phyloP scores from a whole-genome alignment of 1,139 yeast genomes.

The Schwanniomyces etchellsii region DNA sequence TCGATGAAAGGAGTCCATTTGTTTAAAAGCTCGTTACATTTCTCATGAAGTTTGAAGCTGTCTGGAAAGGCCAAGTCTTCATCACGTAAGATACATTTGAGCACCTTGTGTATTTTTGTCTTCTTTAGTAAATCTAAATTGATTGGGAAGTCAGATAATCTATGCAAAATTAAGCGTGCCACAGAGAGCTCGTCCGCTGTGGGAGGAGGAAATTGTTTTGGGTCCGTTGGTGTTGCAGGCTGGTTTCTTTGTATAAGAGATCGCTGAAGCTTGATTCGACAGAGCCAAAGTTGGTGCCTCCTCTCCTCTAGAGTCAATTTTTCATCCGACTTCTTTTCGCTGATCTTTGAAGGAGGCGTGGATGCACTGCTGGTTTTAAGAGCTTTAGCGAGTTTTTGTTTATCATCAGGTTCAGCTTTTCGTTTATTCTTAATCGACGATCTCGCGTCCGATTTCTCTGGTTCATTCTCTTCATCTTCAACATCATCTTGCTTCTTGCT shows the following conservation, averaged over 20 bases:
- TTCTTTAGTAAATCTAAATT: slow-evolving; percentile 48
- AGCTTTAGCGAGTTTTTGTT: background rate
- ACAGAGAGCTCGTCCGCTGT: slow-evolving; percentile 52
- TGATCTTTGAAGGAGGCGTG: background rate
- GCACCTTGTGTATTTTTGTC: slow-evolving; percentile 51
- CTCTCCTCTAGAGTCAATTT: slow-evolving; percentile 23
- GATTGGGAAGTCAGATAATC: slow-evolving; percentile 46
- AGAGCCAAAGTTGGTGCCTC: slow-evolving; percentile 43
- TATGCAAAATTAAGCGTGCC: slow-evolving; percentile 47
- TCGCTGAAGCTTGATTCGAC: slow-evolving; percentile 42
- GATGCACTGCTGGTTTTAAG: background rate
- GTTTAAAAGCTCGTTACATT: slow-evolving; percentile 36
- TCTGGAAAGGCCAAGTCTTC: slow-evolving; percentile 38
- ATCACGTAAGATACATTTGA: slow-evolving; percentile 42
- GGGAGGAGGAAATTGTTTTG: slow-evolving; percentile 30
- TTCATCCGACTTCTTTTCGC: background rate
- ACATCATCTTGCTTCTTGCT: slow-evolving; percentile 18
- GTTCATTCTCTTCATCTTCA: slow-evolving; percentile 14
- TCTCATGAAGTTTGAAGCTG: slow-evolving; percentile 43
- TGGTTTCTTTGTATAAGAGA: slow-evolving; percentile 41
- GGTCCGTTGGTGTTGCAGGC: slow-evolving; percentile 32
- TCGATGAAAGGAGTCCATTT: slow-evolving; percentile 41
- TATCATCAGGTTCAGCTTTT: slow-evolving; percentile 2
- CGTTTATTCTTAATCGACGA: slow-evolving; percentile 6
- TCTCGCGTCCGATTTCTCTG: slow-evolving; percentile 10